Conservation (phyloP, 805 yeast genomes). For the Yamadazyma endophytica region DNA sequence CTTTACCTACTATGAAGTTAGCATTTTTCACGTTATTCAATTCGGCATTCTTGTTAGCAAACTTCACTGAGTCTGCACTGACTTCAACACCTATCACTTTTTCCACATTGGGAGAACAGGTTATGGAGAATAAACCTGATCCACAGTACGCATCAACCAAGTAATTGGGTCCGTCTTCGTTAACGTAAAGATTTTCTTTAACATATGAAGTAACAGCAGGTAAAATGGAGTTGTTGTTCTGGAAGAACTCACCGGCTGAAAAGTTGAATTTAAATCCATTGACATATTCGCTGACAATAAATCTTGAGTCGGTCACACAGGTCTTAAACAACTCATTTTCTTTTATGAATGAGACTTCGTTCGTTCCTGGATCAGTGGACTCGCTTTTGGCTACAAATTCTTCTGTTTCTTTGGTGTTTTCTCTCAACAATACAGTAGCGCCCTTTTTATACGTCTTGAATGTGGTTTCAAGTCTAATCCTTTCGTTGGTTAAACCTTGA, state of each 20-base stretch:
- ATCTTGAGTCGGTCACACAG: conserved; percentile 75
- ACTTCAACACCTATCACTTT: conserved; percentile 92
- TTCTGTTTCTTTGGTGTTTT: conserved; percentile 50
- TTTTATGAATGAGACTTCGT: conserved; percentile 26
- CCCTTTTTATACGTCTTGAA: conserved; percentile 60
- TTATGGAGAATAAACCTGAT: conserved; percentile 86
- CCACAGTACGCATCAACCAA: conserved; percentile 96
- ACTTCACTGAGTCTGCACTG: conserved; percentile 82
- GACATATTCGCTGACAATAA: conserved; percentile 72
- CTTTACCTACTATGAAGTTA: conserved; percentile 84
- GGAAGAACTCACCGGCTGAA: conserved; percentile 92
- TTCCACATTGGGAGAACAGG: conserved; percentile 78
- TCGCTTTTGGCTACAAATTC: conserved; percentile 33
- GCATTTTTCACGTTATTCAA: conserved; percentile 75
- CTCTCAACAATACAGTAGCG: conserved; percentile 83
- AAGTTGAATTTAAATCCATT: conserved; percentile 78
- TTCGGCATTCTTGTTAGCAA: conserved; percentile 79
- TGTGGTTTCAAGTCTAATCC: conserved; percentile 48
- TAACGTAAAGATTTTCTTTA: conserved; percentile 54
- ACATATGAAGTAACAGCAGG: conserved; percentile 84
- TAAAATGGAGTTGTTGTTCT: conserved; percentile 62
- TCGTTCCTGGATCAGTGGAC: conserved; percentile 12
- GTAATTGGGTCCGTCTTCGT: conserved; percentile 41
- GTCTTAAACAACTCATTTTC: conserved; percentile 49
- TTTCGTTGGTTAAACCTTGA: conserved; percentile 66